Conservation (phyloP, 2,329 filamentous ascomycete species). For the Epichloe elymi region DNA sequence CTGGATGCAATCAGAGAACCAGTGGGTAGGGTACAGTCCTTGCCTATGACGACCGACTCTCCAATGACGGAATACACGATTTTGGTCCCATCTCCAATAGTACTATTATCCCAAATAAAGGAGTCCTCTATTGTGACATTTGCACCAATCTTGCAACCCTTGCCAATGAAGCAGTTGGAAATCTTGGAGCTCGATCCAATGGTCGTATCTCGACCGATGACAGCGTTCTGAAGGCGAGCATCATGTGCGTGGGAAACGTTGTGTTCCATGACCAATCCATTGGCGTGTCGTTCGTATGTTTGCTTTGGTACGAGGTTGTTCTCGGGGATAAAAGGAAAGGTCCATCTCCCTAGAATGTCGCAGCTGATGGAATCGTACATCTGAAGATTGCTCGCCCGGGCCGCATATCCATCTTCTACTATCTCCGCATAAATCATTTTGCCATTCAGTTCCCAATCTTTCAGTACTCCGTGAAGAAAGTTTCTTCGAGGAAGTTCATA, state of each 20-base stretch:
- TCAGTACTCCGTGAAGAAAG: constrained; percentile 83
- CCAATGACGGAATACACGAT: constrained; percentile 67
- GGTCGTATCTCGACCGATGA: constrained; percentile 64
- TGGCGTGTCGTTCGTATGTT: constrained; percentile 56
- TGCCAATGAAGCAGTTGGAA: constrained; percentile 66
- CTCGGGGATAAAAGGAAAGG: constrained; percentile 79
- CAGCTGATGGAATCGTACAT: constrained; percentile 82
- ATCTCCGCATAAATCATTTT: constrained; percentile 94
- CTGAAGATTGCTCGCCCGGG: constrained; percentile 71
- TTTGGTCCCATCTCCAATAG: constrained; percentile 60
- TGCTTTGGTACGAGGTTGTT: constrained; percentile 72
- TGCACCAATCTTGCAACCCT: constrained; percentile 73
- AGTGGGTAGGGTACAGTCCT: constrained; percentile 51
- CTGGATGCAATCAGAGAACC: constrained; percentile 72
- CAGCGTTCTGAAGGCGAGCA: constrained; percentile 55
- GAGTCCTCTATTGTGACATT: constrained; percentile 69
- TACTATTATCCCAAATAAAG: constrained; percentile 78
- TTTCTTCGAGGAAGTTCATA: constrained; percentile 82
- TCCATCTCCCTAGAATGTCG: constrained; percentile 78
- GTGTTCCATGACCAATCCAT: constrained; percentile 65
- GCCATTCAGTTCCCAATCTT: constrained; percentile 93
- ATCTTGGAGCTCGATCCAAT: constrained; percentile 62
- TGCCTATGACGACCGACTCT: constrained; percentile 57
- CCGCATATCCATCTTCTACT: constrained; percentile 69
- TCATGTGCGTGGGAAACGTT: constrained; percentile 61